Evolutionary conservation across 208 protist genomes (phyloP).

Genomic region (Angomonas desouzai): DNA sequence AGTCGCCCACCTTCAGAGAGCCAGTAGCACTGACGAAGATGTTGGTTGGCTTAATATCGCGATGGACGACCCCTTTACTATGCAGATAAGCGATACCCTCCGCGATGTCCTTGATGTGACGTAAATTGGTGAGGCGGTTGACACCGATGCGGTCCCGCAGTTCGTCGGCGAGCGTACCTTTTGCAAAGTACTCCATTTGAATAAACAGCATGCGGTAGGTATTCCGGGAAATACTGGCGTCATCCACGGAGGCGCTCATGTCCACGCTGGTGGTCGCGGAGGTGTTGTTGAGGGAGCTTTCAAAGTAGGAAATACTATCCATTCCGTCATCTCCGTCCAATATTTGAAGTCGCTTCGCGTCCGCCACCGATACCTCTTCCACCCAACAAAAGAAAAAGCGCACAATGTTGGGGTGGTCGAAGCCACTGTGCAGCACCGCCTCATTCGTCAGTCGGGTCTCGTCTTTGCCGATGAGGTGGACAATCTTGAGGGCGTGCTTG

Average conservation of each 20-base stretch:
- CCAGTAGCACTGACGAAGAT: constrained; percentile 62
- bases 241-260: background rate
- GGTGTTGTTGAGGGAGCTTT: background rate
- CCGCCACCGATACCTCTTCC: constrained; percentile 44
- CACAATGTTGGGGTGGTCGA: constrained; percentile 78
- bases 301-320: constrained; percentile 28
- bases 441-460: constrained; percentile 63
- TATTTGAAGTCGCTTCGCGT: constrained; percentile 46
- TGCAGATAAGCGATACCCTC: constrained; percentile 73
- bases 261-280: constrained; percentile 6
- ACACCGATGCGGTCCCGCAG: constrained; percentile 43
- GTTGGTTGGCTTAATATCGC: constrained; percentile 84
- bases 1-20: constrained; percentile 83
- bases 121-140: constrained; percentile 55
- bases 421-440: constrained; percentile 75
- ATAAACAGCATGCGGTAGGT: constrained; percentile 78
- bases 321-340: constrained; percentile 44
- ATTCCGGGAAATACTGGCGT: background rate
- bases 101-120: constrained; percentile 59
- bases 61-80: constrained; percentile 66
- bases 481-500: constrained; percentile 77
- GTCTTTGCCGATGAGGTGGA: constrained; percentile 57
- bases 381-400: constrained; percentile 87
- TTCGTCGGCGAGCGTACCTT: constrained; percentile 66
- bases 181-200: constrained; percentile 82